A percentile compares a stretch with the other conserved stretches of the same genome.
Evolutionary conservation across 202 grass and related monocot genomes (phyloP).

Genomic region (Dendrocalamus latiflorus): DNA sequence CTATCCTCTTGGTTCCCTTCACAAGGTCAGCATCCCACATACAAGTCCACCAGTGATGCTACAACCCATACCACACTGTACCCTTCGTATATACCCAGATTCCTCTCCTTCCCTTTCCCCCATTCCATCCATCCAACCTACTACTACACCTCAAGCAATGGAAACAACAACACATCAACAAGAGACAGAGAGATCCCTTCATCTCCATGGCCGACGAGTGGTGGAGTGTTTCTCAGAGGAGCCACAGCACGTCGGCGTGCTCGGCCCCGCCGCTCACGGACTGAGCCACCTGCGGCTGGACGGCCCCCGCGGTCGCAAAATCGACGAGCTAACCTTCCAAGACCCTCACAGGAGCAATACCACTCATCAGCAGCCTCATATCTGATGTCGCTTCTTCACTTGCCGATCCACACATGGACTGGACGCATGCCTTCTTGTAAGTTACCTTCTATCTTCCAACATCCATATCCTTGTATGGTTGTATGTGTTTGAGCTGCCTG

Average conservation of each 20-base stretch:
- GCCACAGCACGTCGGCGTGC: slow-evolving; percentile 40
- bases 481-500: too few relatives aligned
- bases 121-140: slow-evolving; percentile 10
- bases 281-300: slow-evolving; percentile 30
- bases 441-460: neutral
- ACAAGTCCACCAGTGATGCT: slow-evolving; percentile 32
- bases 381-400: slow-evolving; percentile 40
- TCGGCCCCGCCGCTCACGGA: slow-evolving; percentile 26
- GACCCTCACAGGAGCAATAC: slow-evolving; percentile 22
- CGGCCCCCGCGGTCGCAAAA: slow-evolving; percentile 22
- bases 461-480: neutral
- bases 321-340: slow-evolving; percentile 54
- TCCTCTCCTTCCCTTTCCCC: slow-evolving; percentile 15
- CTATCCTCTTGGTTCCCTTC: slow-evolving; percentile 11
- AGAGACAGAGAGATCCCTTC: neutral
- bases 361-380: slow-evolving; percentile 16
- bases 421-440: slow-evolving; percentile 57
- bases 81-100: slow-evolving; percentile 49
- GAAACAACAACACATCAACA: neutral
- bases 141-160: slow-evolving; percentile 20
- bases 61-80: slow-evolving; percentile 15
- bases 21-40: slow-evolving; percentile 35
- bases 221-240: slow-evolving; percentile 42
- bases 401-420: slow-evolving; percentile 41
- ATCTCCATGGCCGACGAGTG: slow-evolving; percentile 50